phyloP scores from a whole-genome alignment of 73 alveolate species.

The Paramecium sonneborni region DNA sequence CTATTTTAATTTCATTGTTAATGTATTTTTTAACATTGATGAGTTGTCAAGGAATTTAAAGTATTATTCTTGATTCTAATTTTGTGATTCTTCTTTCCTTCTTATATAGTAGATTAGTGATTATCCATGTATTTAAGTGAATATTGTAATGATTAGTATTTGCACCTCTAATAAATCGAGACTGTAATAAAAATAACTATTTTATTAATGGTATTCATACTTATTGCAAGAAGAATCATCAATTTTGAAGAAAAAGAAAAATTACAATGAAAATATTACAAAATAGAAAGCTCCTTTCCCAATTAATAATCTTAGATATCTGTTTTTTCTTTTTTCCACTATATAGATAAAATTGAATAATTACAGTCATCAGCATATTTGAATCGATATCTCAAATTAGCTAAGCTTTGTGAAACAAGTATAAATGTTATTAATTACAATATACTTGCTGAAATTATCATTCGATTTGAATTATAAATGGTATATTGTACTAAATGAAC shows the following conservation, averaged over 20 bases:
- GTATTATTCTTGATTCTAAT: neutral
- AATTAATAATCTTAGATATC: neutral
- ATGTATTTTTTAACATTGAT: neutral
- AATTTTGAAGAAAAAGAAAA: neutral
- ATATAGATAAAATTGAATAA: neutral
- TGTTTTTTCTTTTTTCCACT: neutral
- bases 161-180: slow-evolving; percentile 11
- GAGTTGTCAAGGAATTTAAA: neutral
- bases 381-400: neutral
- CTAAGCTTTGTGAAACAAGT: neutral
- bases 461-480: neutral
- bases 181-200: slow-evolving; percentile 21
- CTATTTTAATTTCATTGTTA: neutral
- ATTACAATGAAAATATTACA: neutral
- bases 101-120: neutral
- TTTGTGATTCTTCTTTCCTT: neutral
- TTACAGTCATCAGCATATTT: slow-evolving; percentile 7
- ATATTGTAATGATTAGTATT: neutral
- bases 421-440: neutral
- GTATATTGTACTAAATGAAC: neutral
- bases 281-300: neutral
- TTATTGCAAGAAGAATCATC: neutral
- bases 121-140: neutral
- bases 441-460: slow-evolving; percentile 11
- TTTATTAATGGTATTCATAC: neutral